Evolutionary conservation across 441 rosid genomes (phyloP).

Genomic region (Populus hybrid): DNA sequence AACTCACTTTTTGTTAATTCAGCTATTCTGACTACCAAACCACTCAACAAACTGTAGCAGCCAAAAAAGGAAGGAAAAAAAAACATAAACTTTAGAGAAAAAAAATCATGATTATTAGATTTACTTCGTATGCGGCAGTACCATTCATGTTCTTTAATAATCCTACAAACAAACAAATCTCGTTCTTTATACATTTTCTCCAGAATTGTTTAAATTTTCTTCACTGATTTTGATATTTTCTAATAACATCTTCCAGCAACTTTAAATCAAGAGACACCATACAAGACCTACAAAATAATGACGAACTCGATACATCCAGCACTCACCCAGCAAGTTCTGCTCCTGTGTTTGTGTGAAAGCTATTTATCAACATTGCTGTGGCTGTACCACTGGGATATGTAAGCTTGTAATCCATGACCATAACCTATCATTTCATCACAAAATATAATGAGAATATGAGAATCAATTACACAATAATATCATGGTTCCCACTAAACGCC

Average conservation of each 20-base stretch:
- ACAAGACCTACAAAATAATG: constrained; percentile 2
- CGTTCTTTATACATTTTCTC: background rate
- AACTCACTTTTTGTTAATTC: background rate
- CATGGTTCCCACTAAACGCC: too few relatives aligned
- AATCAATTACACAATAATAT: background rate
- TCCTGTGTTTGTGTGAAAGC: constrained; percentile 82
- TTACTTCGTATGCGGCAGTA: background rate
- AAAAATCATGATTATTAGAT: background rate
- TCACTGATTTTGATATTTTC: background rate
- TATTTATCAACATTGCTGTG: constrained; percentile 89
- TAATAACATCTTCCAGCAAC: background rate
- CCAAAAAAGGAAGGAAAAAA: background rate
- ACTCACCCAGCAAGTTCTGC: constrained; percentile 87
- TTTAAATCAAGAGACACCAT: constrained; percentile 1
- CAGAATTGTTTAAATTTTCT: background rate
- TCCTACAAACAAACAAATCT: background rate
- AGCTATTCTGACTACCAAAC: background rate
- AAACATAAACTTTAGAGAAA: background rate
- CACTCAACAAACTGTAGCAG: background rate
- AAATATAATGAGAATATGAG: background rate
- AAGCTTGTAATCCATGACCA: constrained; percentile 85
- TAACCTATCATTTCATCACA: constrained; percentile 43
- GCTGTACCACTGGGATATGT: constrained; percentile 97
- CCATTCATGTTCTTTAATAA: background rate
- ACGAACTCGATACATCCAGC: background rate